Base-by-base conservation (phyloP, 371 early-diverging fungal genomes). In the Mucor plumbeus region DNA sequence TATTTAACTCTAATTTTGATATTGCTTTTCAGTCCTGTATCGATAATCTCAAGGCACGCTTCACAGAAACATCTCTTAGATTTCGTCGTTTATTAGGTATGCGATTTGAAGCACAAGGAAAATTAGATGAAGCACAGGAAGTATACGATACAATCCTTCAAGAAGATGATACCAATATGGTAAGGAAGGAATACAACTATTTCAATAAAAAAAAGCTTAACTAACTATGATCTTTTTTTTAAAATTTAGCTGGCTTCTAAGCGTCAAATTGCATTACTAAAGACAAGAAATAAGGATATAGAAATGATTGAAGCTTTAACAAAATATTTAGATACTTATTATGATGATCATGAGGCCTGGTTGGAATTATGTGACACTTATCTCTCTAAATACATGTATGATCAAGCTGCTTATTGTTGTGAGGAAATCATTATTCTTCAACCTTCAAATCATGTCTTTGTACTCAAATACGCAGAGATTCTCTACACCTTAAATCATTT, bases 311-410 rank as follows among this genome's bases (percentile, higher is more conserved):
- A 81, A 19, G 86, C 85, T 5, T 78, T 97, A 35, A 85, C 87
- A 50, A 72, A 81, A 39, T 93, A 94, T 63, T 73, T 96, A 61
- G 96, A 96, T 74, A 86, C 87, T 19, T 91, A 91, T 69, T 89
- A 87, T 41, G 90, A 89, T 47, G 97, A 97, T 72, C 79, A 85
- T 65, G 96, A 97, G 72, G 93, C 86, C 4, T 97, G 98, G 98
- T 68, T 91, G 0, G 91, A 95, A 65, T 83, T 97, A 35, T 85
- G 91, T 10, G 77, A 86, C 47, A 73, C 90, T 54, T 97, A 97
- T 74, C 66, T 93, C 15, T 73, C 61, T 3, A 81, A 87, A 39
- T 75, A 88, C 65, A 76, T 88, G 87, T 93, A 89, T 66, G 87
- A 88, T 55, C 95, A 95, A 74, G 96, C 98, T 3, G 91, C 91